phyloP scores from a whole-genome alignment of 768 basidiomycete species.

The Tulasnella sp. region DNA sequence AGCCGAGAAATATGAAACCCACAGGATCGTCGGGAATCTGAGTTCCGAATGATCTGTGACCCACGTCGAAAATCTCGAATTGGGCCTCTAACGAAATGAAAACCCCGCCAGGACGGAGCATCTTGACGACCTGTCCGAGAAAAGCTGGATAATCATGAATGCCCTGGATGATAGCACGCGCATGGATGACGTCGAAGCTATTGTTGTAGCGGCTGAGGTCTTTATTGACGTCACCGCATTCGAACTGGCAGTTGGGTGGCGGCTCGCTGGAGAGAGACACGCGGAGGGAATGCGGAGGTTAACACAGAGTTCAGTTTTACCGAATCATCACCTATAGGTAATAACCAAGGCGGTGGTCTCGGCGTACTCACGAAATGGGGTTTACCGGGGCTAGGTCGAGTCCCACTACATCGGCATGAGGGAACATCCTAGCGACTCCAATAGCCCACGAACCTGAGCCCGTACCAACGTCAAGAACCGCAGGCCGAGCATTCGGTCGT shows the following conservation, averaged over 20 bases:
- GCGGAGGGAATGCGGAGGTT: neutral
- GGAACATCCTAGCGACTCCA: neutral
- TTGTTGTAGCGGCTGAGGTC: neutral
- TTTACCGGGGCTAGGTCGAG: slow-evolving; percentile 8
- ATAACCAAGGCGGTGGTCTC: neutral
- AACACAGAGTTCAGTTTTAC: neutral
- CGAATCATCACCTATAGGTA: neutral
- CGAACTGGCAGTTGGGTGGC: slow-evolving; percentile 14
- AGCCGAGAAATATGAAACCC: neutral
- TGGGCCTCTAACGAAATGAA: slow-evolving; percentile 10
- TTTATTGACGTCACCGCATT: slow-evolving; percentile 10
- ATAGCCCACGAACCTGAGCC: slow-evolving; percentile 15
- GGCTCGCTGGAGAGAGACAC: neutral
- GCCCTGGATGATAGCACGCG: neutral
- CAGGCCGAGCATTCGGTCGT: neutral
- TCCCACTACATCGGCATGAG: slow-evolving; percentile 9
- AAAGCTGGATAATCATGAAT: slow-evolving; percentile 7
- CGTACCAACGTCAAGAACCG: slow-evolving; percentile 15
- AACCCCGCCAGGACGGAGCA: slow-evolving; percentile 4
- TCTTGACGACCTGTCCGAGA: neutral
- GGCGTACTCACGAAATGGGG: neutral
- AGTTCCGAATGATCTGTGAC: neutral
- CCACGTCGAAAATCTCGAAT: neutral
- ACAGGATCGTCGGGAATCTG: slow-evolving; percentile 4
- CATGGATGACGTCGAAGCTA: slow-evolving; percentile 13